Evolutionary conservation across 805 yeast species (phyloP), one percentile per base, ranked within the genome.

Genomic region (Yamadazyma akitaensis): DNA sequence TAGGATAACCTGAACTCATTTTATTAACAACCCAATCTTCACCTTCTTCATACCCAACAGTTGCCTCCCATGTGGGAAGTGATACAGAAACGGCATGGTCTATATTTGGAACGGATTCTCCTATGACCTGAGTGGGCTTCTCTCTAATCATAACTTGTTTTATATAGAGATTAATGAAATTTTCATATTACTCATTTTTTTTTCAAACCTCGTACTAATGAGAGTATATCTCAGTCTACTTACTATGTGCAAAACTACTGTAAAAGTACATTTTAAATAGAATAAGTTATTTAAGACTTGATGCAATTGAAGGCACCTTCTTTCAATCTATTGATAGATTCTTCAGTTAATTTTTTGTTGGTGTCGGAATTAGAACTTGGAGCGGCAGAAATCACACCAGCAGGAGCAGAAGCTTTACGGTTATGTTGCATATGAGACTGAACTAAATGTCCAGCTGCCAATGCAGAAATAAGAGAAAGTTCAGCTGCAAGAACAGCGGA

Each of bases 371-470:
- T 37, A 17, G 30, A 18, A 12, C 10, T 17, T 34, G 59, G 61
- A 25, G 60, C 55, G 17, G 53, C 42, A 35, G 42, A 13, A 18
- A 38, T 13, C 9, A 38, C 18, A 7, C 53, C 47, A 48, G 62
- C 42, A n/a, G 57, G 46, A 5, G 79, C 67, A 12, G 78, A 76
- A 48, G 76, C 77, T 45, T 81, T 77, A 67, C 99, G 84, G 75
- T 94, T 94, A 63, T 86, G 97, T 49, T 82, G 83, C 99, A 94
- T 94, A 68, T 94, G 99, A 56, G 96, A 85, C 73, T 89, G 96
- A 33, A 94, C 99, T 58, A 94, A 78, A 70, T 94, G 99, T 40
- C 99, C 99, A 25, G 98, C 98, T 9, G 98, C 98, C 55, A 94
- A 80, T 1, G 99, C 99, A 41, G 97, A 79, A 70, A 96, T 86